Evolutionary conservation across 2,329 filamentous ascomycete genomes (phyloP), one percentile per base, ranked within the genome.

Genomic region (Cladosporium sp.): DNA sequence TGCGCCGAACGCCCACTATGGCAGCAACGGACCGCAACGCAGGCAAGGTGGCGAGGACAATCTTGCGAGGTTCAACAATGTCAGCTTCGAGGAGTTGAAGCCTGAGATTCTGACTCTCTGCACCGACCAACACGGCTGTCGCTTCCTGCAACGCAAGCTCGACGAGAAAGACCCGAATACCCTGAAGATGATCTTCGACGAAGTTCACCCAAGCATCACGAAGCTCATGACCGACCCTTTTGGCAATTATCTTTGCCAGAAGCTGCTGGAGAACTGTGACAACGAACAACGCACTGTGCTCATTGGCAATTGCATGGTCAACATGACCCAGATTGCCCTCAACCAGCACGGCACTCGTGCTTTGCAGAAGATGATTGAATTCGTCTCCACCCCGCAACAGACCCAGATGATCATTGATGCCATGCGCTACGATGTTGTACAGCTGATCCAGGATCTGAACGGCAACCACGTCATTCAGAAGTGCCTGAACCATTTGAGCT

Each of bases 401-500:
- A 89, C 93, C 51, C 81, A 89, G 65, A 88, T 90, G 64, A 94
- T 99, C 72, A 96, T 96, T 64, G 81, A 88, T 56, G 90, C 94
- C 13, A 82, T 99, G 51, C 83, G 87, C 62, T 82, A 86, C 71
- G 86, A 90, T 60, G 94, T 99, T 49, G 94, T 99, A 19, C 88
- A 94, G 66, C 83, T 99, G 56, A 97, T 99, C 61, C 91, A 99
- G 73, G 94, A 99, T 67, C 81, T 99, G 54, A 99, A 99, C 70
- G 94, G 94, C 73, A 99, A 99, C 69, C 94, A 99, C 69, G 94
- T 99, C 68, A 97, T 99, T 63, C 94, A 99, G 77, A 99, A 99
- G 77, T 99, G 94, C 69, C 83, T 99, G 55, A 99, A 97, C 77
- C 95, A 96, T 73, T 86, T 99, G 37, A 88, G 85, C 62, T 81